These are phyloP conservation scores for Lipomyces orientalis DNA, from an alignment of 805 yeast genomes.

Conservation along the genomic window DNA sequence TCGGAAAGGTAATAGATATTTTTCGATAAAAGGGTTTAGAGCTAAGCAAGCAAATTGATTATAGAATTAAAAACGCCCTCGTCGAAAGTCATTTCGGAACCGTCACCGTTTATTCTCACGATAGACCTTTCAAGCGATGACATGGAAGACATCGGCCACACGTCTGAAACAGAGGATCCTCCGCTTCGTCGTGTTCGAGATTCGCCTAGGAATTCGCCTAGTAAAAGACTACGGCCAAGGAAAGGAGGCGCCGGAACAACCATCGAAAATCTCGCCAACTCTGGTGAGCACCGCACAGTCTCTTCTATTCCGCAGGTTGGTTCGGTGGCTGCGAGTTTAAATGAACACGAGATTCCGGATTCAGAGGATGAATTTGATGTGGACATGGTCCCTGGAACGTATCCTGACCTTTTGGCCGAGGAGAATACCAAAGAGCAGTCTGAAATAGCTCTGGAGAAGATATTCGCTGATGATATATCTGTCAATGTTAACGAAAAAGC, in stretches of 20 bases:
- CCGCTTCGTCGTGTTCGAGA: slow-evolving; percentile 7
- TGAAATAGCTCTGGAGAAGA: background rate
- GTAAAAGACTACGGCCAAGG: slow-evolving; percentile 22
- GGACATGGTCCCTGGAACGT: slow-evolving; percentile 8
- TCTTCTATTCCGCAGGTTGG: background rate
- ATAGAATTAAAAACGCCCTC: slow-evolving; percentile 15
- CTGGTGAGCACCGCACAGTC: background rate
- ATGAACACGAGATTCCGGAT: slow-evolving; percentile 8
- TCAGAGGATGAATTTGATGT: slow-evolving; percentile 14
- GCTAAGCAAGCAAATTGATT: background rate
- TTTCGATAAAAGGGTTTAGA: background rate
- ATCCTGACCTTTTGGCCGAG: background rate
- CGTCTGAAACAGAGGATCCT: background rate
- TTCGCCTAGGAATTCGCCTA: slow-evolving; percentile 34
- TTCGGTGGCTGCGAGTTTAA: background rate
- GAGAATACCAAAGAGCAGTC: background rate
- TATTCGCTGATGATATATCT: background rate
- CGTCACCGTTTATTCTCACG: slow-evolving; percentile 17
- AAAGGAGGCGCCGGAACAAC: background rate
- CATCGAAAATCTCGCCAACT: background rate
- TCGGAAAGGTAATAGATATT: background rate
- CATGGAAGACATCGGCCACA: background rate
- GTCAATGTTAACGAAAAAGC: background rate
- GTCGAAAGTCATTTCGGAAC: background rate
- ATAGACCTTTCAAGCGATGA: slow-evolving; percentile 33